A percentile compares a stretch with the other conserved stretches of the same genome.
phyloP scores from a whole-genome alignment of 2,329 filamentous ascomycete species.

The Colletotrichum lini region DNA sequence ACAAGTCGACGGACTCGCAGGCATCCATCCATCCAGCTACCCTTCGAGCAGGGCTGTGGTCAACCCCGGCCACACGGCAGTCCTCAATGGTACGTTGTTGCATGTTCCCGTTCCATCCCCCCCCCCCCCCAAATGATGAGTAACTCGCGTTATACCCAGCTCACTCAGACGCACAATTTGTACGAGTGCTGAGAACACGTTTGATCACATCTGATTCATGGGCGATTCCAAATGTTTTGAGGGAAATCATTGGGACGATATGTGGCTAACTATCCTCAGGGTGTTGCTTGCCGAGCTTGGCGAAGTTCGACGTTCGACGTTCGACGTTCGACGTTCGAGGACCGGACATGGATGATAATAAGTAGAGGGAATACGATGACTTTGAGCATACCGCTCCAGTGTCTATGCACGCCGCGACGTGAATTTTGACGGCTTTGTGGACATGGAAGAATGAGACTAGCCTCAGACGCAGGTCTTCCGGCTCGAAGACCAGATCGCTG shows the following conservation, averaged over 20 bases:
- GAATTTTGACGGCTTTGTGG: background rate
- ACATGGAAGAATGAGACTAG: too few species aligned
- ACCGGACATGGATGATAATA: background rate
- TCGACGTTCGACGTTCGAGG: background rate
- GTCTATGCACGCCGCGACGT: background rate
- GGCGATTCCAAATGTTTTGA: background rate
- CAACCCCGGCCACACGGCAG: background rate
- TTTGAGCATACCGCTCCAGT: background rate
- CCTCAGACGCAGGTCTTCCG: background rate
- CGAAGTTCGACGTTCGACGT: background rate
- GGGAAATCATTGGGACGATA: too few species aligned
- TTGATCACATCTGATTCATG: constrained; percentile 28
- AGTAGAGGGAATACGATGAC: constrained; percentile 3
- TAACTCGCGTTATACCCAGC: constrained; percentile 28
- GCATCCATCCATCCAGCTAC: too few species aligned
- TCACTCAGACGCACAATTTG: constrained; percentile 28
- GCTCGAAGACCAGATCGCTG: background rate
- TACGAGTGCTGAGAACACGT: constrained; percentile 30
- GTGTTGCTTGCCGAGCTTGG: background rate
- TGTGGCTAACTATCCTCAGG: constrained; percentile 9
- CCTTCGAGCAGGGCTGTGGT: background rate
- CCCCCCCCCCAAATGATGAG: constrained; percentile 13
- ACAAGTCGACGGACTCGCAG: constrained; percentile 2
- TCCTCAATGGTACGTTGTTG: background rate
- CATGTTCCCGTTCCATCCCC: background rate